These are phyloP conservation scores for Pholiota microspora DNA, from an alignment of 768 basidiomycete genomes.

Conservation along the genomic window DNA sequence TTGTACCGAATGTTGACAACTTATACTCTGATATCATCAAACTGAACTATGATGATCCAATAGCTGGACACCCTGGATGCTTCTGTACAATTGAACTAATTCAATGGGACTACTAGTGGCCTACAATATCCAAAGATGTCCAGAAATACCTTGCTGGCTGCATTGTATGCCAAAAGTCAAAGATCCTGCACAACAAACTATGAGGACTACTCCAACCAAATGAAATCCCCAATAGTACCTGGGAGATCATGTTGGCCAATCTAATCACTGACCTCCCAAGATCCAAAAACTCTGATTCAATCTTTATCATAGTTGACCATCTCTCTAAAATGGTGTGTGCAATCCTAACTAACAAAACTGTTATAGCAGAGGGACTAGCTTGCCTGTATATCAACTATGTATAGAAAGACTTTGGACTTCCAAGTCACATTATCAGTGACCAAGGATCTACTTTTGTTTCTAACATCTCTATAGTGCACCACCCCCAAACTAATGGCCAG, in stretches of 20 bases:
- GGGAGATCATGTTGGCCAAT: slow-evolving; percentile 22
- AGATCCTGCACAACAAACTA: slow-evolving; percentile 26
- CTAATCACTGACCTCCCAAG: slow-evolving; percentile 31
- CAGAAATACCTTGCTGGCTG: slow-evolving; percentile 26
- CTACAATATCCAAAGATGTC: slow-evolving; percentile 12
- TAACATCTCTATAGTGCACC: no score
- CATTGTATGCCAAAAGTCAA: slow-evolving; percentile 27
- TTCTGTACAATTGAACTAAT: slow-evolving; percentile 29
- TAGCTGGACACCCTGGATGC: slow-evolving; percentile 32
- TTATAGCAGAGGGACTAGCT: not conserved
- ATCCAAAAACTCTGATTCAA: slow-evolving; percentile 27
- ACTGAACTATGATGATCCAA: slow-evolving; percentile 11
- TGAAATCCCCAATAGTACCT: not conserved
- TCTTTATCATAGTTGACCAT: slow-evolving; percentile 28
- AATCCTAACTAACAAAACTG: slow-evolving; percentile 1
- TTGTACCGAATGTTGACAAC: not conserved
- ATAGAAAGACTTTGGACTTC: slow-evolving; percentile 11
- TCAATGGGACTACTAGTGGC: slow-evolving; percentile 26
- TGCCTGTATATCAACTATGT: slow-evolving; percentile 2
- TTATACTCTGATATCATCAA: not conserved
- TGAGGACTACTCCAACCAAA: slow-evolving; percentile 18
- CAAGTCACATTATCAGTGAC: slow-evolving; percentile 2
- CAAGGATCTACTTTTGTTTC: slow-evolving; percentile 22
- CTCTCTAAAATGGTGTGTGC: slow-evolving; percentile 11
- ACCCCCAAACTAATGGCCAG: slow-evolving; percentile 29